phyloP scores from a whole-genome alignment of 306 rosid genomes.

The Neltuma alba region DNA sequence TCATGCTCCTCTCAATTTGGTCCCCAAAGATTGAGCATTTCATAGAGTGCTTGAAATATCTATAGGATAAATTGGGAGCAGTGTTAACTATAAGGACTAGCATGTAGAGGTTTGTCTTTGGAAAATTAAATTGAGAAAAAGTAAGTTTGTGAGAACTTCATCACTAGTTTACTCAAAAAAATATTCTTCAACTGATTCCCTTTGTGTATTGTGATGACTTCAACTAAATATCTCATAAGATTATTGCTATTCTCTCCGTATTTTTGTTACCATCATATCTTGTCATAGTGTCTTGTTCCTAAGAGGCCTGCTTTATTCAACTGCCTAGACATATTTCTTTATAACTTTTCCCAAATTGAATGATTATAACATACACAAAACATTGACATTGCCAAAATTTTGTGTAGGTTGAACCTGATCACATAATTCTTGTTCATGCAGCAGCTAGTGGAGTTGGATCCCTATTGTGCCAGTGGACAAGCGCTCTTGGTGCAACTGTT shows the following conservation, averaged over 20 bases:
- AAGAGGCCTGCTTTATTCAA: neutral
- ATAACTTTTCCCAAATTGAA: slow-evolving; percentile 2
- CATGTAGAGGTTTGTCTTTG: neutral
- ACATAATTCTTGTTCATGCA: slow-evolving; percentile 78
- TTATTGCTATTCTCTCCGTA: neutral
- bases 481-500: slow-evolving; percentile 86
- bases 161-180: neutral
- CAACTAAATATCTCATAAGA: neutral
- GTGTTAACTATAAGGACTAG: neutral
- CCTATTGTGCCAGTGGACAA: slow-evolving; percentile 88
- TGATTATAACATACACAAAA: neutral
- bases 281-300: slow-evolving; percentile 7
- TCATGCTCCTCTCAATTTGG: no score
- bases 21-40: no score
- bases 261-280: neutral
- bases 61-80: no score
- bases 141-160: no score
- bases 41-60: no score
- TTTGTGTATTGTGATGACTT: neutral
- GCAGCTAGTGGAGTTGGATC: slow-evolving; percentile 98
- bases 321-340: neutral
- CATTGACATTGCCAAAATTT: neutral
- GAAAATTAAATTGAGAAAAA: neutral
- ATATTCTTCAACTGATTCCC: neutral
- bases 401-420: slow-evolving; percentile 74